Evolutionary conservation across 2,329 filamentous ascomycete species (phyloP).

Genomic region (Penicillium sp.): DNA sequence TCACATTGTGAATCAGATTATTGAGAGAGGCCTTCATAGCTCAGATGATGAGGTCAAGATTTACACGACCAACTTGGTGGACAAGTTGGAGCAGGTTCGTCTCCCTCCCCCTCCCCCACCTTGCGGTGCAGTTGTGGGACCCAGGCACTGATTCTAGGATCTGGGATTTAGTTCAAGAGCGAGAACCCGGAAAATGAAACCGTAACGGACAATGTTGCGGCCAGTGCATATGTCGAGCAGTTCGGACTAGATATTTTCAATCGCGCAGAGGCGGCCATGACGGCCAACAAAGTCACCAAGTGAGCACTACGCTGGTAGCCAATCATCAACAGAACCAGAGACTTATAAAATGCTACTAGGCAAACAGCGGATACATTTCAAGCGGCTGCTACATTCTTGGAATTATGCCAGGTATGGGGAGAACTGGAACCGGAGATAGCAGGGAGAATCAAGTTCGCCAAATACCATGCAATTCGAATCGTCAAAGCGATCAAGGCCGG

Average conservation of each 20-base stretch:
- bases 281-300: constrained; percentile 82
- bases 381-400: constrained; percentile 89
- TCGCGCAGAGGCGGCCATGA: constrained; percentile 79
- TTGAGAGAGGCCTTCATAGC: constrained; percentile 77
- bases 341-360: constrained; percentile 47
- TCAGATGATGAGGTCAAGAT: constrained; percentile 75
- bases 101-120: background rate
- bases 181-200: constrained; percentile 79
- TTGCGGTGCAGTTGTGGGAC: background rate
- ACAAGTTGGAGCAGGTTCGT: constrained; percentile 79
- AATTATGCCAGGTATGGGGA: constrained; percentile 84
- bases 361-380: constrained; percentile 94
- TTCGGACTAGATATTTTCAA: constrained; percentile 89
- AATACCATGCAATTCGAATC: constrained; percentile 92
- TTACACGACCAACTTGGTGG: constrained; percentile 85
- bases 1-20: constrained; percentile 90
- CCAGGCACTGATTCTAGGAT: constrained; percentile 4
- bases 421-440: constrained; percentile 72
- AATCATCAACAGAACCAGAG: constrained; percentile 10
- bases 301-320: constrained; percentile 40
- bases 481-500: constrained; percentile 88
- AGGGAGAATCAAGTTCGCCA: constrained; percentile 93
- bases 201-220: constrained; percentile 80
- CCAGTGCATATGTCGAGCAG: constrained; percentile 90
- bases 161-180: constrained; percentile 63